Evolutionary conservation across 495 filamentous ascomycete species (phyloP).

Genomic region (Xylaria grammica): DNA sequence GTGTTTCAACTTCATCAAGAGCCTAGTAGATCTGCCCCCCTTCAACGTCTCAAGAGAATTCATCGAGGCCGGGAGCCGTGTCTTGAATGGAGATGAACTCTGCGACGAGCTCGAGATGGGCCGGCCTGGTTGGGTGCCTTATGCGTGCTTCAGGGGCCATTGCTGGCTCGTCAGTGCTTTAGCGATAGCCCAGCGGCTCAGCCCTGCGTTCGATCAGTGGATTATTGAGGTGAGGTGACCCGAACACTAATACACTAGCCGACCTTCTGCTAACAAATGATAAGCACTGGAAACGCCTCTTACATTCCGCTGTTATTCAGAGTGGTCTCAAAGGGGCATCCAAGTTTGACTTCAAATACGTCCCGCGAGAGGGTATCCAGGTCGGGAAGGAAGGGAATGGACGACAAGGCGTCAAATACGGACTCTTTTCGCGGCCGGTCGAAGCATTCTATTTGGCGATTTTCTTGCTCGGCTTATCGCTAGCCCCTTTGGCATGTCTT

Average conservation of each 20-base stretch:
- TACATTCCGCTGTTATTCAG: conserved; percentile 31
- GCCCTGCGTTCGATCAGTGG: conserved; percentile 29
- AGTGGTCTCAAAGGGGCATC: conserved; percentile 44
- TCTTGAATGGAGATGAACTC: conserved; percentile 55
- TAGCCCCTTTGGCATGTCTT: neutral
- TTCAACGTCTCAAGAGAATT: conserved; percentile 62
- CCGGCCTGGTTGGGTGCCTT: conserved; percentile 48
- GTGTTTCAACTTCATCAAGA: conserved; percentile 69
- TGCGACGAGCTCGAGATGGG: conserved; percentile 59
- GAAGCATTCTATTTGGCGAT: conserved; percentile 14
- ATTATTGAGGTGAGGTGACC: neutral
- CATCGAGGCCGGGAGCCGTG: conserved; percentile 53
- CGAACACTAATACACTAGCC: neutral
- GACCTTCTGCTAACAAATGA: neutral
- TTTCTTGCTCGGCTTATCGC: conserved; percentile 16
- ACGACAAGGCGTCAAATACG: neutral
- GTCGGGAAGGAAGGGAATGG: conserved; percentile 42
- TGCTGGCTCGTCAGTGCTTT: conserved; percentile 52
- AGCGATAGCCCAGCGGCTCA: conserved; percentile 42
- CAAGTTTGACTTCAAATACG: conserved; percentile 54
- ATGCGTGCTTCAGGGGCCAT: conserved; percentile 47
- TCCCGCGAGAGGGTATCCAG: conserved; percentile 48
- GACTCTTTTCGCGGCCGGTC: conserved; percentile 7
- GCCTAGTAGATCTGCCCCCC: conserved; percentile 64
- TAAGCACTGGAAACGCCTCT: conserved; percentile 4